phyloP scores from a whole-genome alignment of 2,329 filamentous ascomycete species.

The Pezicula neosporulosa region DNA sequence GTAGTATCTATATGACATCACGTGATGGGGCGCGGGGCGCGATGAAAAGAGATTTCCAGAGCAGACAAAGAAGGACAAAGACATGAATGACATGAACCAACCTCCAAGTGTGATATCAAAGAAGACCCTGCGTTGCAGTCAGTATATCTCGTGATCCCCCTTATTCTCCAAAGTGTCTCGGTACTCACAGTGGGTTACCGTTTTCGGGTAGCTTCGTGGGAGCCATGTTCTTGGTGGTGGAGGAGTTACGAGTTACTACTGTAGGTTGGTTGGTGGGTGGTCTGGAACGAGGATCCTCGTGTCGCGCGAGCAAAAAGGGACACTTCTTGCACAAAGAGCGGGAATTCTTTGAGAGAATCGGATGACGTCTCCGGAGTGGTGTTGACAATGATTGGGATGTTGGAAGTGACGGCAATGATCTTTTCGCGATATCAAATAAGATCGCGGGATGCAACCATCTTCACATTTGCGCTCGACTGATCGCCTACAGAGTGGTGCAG shows the following conservation, averaged over 20 bases:
- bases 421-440: too few relatives aligned
- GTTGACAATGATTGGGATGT: too few relatives aligned
- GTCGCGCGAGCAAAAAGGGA: not conserved
- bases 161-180: not conserved
- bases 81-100: slow-evolving; percentile 36
- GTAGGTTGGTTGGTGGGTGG: not conserved
- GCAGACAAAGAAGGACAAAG: not conserved
- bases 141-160: slow-evolving; percentile 12
- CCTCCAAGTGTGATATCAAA: slow-evolving; percentile 79
- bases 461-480: too few relatives aligned
- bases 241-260: not conserved
- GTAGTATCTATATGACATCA: slow-evolving; percentile 10
- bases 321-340: too few relatives aligned
- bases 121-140: slow-evolving; percentile 34
- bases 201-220: slow-evolving; percentile 36
- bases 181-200: slow-evolving; percentile 40
- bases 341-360: too few relatives aligned
- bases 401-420: too few relatives aligned
- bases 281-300: not conserved
- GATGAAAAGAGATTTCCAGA: slow-evolving; percentile 1
- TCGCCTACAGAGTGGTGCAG: too few relatives aligned
- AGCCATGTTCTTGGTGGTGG: slow-evolving; percentile 24
- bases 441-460: too few relatives aligned
- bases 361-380: too few relatives aligned
- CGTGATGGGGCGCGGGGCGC: slow-evolving; percentile 19